phyloP scores from a whole-genome alignment of 768 basidiomycete genomes.

The Rhizopogon vesiculosus region DNA sequence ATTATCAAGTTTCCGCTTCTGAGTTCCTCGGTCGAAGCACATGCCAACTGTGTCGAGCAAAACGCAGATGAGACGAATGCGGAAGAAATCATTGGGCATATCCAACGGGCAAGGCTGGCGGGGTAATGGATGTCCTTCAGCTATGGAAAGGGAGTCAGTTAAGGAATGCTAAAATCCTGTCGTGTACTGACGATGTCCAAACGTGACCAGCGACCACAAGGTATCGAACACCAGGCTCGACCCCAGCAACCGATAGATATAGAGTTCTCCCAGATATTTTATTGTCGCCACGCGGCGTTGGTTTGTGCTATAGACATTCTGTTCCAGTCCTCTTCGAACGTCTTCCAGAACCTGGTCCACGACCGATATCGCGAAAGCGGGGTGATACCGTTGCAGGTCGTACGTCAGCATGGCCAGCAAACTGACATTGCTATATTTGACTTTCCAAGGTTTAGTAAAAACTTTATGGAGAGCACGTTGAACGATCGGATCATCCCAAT shows the following conservation, averaged over 20 bases:
- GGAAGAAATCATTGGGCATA: conserved; percentile 95
- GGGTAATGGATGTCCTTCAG: conserved; percentile 85
- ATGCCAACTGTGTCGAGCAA: conserved; percentile 94
- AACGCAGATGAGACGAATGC: conserved; percentile 85
- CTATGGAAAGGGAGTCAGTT: conserved; percentile 36
- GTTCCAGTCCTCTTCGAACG: conserved; percentile 84
- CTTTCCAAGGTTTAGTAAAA: conserved; percentile 98
- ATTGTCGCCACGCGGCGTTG: conserved; percentile 88
- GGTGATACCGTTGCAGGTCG: conserved; percentile 90
- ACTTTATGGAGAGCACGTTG: conserved; percentile 72
- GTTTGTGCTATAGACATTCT: conserved; percentile 92
- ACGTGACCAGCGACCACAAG: conserved; percentile 91
- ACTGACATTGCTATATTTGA: conserved; percentile 87
- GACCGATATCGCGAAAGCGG: conserved; percentile 80
- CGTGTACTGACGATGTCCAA: conserved; percentile 84
- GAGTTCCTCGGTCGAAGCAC: conserved; percentile 94
- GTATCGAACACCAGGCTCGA: conserved; percentile 91
- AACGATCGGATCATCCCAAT: conserved; percentile 81
- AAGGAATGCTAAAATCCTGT: not conserved
- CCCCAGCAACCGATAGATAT: conserved; percentile 90
- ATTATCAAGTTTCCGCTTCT: conserved; percentile 89
- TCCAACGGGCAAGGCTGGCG: conserved; percentile 73
- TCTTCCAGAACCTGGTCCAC: conserved; percentile 96
- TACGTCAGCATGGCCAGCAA: conserved; percentile 93
- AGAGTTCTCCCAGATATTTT: conserved; percentile 95